phyloP scores from a whole-genome alignment of 305 asterid genomes.

The Solanum aculeatissimum region DNA sequence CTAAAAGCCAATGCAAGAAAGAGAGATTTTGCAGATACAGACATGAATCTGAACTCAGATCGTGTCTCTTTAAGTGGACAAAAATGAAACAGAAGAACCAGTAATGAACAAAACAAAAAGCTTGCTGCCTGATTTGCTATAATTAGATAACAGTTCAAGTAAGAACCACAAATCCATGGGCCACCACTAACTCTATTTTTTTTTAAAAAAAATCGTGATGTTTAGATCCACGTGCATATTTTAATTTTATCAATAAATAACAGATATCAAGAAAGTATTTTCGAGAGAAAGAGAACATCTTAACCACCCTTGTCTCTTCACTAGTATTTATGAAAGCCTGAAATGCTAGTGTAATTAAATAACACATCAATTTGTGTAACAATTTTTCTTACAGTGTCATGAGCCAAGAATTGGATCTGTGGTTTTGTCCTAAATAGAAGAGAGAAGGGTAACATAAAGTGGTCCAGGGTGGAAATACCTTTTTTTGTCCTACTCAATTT shows the following conservation, averaged over 20 bases:
- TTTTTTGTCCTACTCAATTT: background rate
- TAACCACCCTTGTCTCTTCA: background rate
- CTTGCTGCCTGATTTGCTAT: background rate
- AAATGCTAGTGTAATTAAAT: background rate
- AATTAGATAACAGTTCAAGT: background rate
- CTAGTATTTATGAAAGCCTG: background rate
- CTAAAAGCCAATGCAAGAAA: background rate
- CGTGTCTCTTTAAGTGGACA: background rate
- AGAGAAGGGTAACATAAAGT: background rate
- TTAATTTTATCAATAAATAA: background rate
- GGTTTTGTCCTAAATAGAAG: background rate
- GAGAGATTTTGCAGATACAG: background rate
- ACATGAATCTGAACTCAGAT: background rate
- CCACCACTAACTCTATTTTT: background rate
- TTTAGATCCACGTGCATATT: rapidly evolving
- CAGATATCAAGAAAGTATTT: background rate
- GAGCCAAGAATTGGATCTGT: background rate
- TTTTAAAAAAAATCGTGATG: background rate
- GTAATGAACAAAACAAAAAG: background rate
- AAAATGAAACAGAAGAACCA: background rate
- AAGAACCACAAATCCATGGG: background rate
- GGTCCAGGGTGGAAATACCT: background rate
- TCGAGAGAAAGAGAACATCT: background rate
- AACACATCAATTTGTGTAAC: background rate
- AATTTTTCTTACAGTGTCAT: background rate